A percentile compares a stretch with the other conserved stretches of the same genome.
Conservation (phyloP, 169 alveolate species). For the Hepatocystis sp. region DNA sequence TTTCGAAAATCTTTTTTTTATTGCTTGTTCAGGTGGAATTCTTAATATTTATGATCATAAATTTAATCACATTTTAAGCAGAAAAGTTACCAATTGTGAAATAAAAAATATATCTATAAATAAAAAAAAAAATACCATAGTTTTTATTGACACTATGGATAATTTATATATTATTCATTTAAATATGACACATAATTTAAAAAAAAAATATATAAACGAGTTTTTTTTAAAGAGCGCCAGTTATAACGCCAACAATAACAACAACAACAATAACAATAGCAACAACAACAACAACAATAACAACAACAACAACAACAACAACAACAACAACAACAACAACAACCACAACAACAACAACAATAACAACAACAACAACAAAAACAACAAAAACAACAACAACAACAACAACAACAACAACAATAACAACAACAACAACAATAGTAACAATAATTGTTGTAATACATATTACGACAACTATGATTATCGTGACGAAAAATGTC, state of each 20-base stretch:
- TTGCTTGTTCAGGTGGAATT: constrained; percentile 62
- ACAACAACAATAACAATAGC: too few species aligned
- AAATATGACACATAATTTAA: constrained; percentile 12
- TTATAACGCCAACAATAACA: too few species aligned
- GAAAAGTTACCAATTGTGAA: constrained; percentile 3
- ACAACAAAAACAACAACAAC: too few species aligned
- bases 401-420: too few species aligned
- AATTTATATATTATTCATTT: constrained; percentile 16
- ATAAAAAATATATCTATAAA: constrained; percentile 38
- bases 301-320: too few species aligned
- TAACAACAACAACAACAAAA: too few species aligned
- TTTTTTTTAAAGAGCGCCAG: too few species aligned
- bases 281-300: too few species aligned
- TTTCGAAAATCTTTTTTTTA: constrained; percentile 31
- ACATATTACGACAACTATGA: not conserved
- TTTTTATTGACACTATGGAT: constrained; percentile 31
- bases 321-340: too few species aligned
- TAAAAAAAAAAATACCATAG: constrained; percentile 33
- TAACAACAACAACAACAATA: not conserved
- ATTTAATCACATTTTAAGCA: constrained; percentile 19
- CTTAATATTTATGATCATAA: constrained; percentile 26
- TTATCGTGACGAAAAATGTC: too few species aligned
- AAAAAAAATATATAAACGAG: too few species aligned
- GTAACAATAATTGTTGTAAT: not conserved
- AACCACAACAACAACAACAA: too few species aligned